Evolutionary conservation across 2,329 filamentous ascomycete genomes (phyloP).

Genomic region (Amphichorda felina): DNA sequence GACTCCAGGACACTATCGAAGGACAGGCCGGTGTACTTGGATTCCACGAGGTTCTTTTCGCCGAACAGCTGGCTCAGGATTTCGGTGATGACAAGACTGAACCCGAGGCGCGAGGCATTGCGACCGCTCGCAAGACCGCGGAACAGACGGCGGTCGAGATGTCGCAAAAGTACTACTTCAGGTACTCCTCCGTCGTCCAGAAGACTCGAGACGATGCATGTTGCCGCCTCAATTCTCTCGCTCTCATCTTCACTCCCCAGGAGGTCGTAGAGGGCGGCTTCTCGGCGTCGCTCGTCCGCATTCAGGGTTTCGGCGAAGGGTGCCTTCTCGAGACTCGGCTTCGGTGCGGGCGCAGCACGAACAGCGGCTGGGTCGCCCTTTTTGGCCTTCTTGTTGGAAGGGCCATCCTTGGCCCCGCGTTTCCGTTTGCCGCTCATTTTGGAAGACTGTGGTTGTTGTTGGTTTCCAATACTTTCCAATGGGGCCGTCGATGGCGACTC

Average conservation of each 20-base stretch:
- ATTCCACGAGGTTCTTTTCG: constrained; percentile 25
- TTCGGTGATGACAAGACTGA: constrained; percentile 80
- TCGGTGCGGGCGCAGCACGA: constrained; percentile 7
- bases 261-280: constrained; percentile 47
- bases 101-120: constrained; percentile 80
- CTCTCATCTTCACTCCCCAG: constrained; percentile 46
- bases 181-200: constrained; percentile 31
- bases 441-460: neutral
- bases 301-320: constrained; percentile 39
- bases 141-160: constrained; percentile 60
- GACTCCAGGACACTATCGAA: constrained; percentile 44
- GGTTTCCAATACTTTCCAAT: neutral
- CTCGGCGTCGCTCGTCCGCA: constrained; percentile 42
- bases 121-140: constrained; percentile 81
- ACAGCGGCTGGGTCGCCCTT: constrained; percentile 9
- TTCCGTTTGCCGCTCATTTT: constrained; percentile 22
- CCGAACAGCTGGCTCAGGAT: constrained; percentile 61
- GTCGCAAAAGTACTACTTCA: constrained; percentile 42
- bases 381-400: constrained; percentile 19
- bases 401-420: constrained; percentile 17
- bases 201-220: constrained; percentile 44
- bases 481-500: too few species aligned
- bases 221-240: constrained; percentile 46
- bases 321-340: constrained; percentile 18
- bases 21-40: constrained; percentile 38